Percentiles rank a stretch among this genome's conserved stretches.
phyloP scores from a whole-genome alignment of 345 rosid species.

The Rhizophora mangle region DNA sequence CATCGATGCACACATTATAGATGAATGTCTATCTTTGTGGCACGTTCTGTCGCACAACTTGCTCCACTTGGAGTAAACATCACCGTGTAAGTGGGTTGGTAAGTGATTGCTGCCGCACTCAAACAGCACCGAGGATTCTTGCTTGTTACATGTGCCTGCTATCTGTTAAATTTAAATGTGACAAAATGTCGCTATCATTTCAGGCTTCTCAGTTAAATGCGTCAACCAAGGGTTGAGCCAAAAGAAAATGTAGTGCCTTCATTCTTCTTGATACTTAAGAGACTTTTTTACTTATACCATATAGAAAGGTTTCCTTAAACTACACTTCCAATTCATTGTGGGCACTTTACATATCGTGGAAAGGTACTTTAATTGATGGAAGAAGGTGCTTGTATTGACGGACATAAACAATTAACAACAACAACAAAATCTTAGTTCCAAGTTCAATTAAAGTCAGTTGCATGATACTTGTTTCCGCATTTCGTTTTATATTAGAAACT shows the following conservation, averaged over 20 bases:
- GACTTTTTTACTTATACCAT: conserved; percentile 7
- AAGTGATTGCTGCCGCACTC: conserved; percentile 9
- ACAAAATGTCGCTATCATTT: conserved; percentile 30
- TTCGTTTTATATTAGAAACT: too few relatives aligned
- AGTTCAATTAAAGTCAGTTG: too few relatives aligned
- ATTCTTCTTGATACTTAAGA: conserved; percentile 36
- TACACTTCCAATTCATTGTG: conserved; percentile 25
- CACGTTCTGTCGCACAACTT: conserved; percentile 19
- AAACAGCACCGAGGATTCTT: conserved; percentile 17
- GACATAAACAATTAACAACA: conserved; percentile 17
- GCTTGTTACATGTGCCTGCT: background rate
- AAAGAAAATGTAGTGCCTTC: conserved; percentile 48
- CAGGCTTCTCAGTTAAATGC: conserved; percentile 28
- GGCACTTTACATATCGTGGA: conserved; percentile 15
- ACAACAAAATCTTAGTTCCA: background rate
- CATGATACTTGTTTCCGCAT: too few relatives aligned
- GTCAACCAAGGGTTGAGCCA: conserved; percentile 44
- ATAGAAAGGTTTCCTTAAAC: conserved; percentile 22
- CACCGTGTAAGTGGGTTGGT: conserved; percentile 19
- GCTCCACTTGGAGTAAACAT: conserved; percentile 19
- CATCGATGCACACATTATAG: conserved; percentile 16
- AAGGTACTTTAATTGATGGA: conserved; percentile 18
- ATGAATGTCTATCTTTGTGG: conserved; percentile 24
- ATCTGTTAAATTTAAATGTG: conserved; percentile 6
- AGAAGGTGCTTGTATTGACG: background rate